These are phyloP conservation scores for Ophiobolus disseminans DNA, from an alignment of 2,329 filamentous ascomycete genomes.

Conservation along the genomic window DNA sequence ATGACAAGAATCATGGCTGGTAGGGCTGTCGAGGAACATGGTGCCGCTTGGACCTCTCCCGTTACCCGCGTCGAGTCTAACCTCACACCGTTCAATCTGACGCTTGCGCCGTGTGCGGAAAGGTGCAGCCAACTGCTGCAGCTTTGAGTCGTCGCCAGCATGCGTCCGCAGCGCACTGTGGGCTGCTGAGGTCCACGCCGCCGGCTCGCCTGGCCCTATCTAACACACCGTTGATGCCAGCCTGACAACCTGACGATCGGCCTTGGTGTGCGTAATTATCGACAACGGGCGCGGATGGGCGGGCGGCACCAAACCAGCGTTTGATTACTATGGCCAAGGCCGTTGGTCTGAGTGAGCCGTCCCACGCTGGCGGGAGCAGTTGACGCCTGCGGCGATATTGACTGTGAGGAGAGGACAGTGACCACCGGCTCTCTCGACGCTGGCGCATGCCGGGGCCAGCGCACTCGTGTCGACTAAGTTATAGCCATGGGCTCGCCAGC, in stretches of 20 bases:
- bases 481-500: neutral
- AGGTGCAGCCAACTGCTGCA: slow-evolving; percentile 22
- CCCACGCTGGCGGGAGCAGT: slow-evolving; percentile 25
- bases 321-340: slow-evolving; percentile 26
- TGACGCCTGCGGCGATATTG: slow-evolving; percentile 2
- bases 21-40: slow-evolving; percentile 28
- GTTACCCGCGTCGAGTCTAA: slow-evolving; percentile 21
- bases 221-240: slow-evolving; percentile 20
- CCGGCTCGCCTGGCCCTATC: slow-evolving; percentile 15
- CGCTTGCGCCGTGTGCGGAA: slow-evolving; percentile 20
- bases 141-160: slow-evolving; percentile 17
- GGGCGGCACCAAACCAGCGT: slow-evolving; percentile 23
- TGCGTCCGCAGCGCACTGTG: slow-evolving; percentile 4
- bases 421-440: neutral
- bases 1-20: slow-evolving; percentile 12
- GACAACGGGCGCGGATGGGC: slow-evolving; percentile 33
- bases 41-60: slow-evolving; percentile 9
- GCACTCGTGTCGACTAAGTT: neutral
- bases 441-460: neutral
- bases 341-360: slow-evolving; percentile 30
- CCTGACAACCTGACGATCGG: slow-evolving; percentile 26
- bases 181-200: slow-evolving; percentile 10
- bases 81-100: slow-evolving; percentile 18
- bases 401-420: neutral
- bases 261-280: slow-evolving; percentile 24